Evolutionary conservation across 2,329 filamentous ascomycete genomes (phyloP), one percentile per base, ranked within the genome.

Genomic region (Leptographium radiaticola): DNA sequence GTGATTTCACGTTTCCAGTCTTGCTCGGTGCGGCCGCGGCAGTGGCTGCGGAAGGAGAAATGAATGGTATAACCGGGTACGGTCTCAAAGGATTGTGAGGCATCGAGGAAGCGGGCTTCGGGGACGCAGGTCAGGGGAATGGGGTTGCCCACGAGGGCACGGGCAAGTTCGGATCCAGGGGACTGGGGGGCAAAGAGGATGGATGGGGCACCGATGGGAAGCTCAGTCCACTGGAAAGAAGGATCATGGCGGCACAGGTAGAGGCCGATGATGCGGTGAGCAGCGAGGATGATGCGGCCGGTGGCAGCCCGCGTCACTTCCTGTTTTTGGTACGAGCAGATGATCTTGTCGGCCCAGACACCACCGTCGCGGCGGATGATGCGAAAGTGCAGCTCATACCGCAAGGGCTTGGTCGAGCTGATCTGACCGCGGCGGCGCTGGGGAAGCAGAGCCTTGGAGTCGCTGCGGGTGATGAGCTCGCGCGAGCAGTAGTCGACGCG

Each of bases 401-500:
- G 67, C 56, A 73, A 62, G 3, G 71, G 66, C 57, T 77, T 78
- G 40, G 62, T 62, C 44, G 63, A 58, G 10, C 63, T 61, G 13
- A 58, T 55, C 10, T 57, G 59, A 10, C 59, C 58, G 20, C 42
- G 55, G 4, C 45, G 45, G 44, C 57, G 62, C 55, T 61, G 59
- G 38, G 65, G 64, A 46, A 72, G 68, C 18, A 75, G 66, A 15
- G 76, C 76, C 34, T 61, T 63, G 16, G 71, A 70, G 61, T 79
- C 76, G 57, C 70, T 72, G 55, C 76, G 71, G 30, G 75, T 78
- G 60, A 79, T 72, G 54, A 79, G 67, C 62, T 79, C 76, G 43
- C 71, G 63, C 55, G 70, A 72, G 66, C 73, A 75, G 61, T 77
- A 73, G 58, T 75, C 70, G 46, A 79, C 67, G 42, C 74, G 73